phyloP scores from a whole-genome alignment of 306 rosid genomes.

The Sphenostylis stenocarpa region DNA sequence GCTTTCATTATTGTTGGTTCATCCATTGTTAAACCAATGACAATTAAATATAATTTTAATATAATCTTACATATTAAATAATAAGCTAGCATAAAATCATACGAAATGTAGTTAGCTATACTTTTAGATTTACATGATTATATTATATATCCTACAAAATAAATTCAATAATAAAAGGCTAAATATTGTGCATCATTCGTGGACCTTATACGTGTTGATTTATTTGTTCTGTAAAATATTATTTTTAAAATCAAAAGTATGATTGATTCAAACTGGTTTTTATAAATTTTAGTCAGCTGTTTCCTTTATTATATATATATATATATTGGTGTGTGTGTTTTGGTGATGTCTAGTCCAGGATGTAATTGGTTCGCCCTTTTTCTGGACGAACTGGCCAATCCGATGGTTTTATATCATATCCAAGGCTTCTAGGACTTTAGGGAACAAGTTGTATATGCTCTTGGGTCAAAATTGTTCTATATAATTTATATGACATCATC shows the following conservation, averaged over 20 bases:
- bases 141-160: neutral
- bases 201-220: neutral
- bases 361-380: neutral
- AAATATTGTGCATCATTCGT: neutral
- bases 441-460: constrained; percentile 14
- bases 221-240: neutral
- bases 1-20: neutral
- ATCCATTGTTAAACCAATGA: neutral
- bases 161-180: neutral
- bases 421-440: constrained; percentile 13
- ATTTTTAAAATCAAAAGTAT: neutral
- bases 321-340: no score
- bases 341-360: neutral
- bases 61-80: neutral
- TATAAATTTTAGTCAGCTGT: no score
- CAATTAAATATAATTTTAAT: neutral
- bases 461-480: constrained; percentile 16
- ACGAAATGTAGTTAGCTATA: neutral
- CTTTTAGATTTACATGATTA: neutral
- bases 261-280: neutral
- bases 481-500: constrained; percentile 7
- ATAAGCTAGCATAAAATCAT: neutral
- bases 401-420: neutral
- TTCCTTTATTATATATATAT: no score
- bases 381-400: neutral